These are phyloP conservation scores for Naganishia randhawae DNA, from an alignment of 768 basidiomycete species.

Conservation along the genomic window DNA sequence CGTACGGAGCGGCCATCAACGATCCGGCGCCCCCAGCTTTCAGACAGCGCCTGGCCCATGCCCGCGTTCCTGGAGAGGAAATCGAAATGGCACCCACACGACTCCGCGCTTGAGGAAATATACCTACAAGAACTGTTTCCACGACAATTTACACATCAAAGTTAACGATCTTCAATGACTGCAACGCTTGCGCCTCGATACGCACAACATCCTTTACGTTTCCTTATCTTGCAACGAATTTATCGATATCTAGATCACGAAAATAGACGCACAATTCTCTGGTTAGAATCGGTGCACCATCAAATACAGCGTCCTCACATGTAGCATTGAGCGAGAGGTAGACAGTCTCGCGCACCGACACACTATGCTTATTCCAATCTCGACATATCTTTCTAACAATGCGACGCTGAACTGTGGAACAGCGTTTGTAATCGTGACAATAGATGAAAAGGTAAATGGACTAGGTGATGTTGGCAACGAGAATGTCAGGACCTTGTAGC, in stretches of 20 bases:
- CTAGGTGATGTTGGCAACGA: no score
- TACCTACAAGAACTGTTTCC: no score
- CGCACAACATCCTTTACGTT: background rate
- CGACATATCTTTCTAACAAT: no score
- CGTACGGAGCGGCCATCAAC: background rate
- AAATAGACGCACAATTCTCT: background rate
- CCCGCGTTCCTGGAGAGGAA: conserved; percentile 31
- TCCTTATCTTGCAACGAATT: no score
- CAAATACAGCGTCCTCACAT: no score
- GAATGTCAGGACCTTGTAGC: no score
- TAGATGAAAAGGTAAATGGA: no score
- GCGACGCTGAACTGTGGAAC: no score
- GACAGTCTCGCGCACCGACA: no score
- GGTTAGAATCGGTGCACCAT: background rate
- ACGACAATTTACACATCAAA: background rate
- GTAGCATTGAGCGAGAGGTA: no score
- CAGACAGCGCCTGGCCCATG: conserved; percentile 22
- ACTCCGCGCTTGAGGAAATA: conserved; percentile 9
- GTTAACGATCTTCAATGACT: background rate
- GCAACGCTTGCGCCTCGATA: background rate
- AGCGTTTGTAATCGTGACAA: no score
- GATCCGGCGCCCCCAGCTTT: conserved; percentile 5
- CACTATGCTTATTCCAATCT: no score
- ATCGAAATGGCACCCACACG: conserved; percentile 39
- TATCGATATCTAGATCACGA: background rate